Percentiles rank a stretch among this genome's conserved stretches.
These are phyloP conservation scores for Choricystis sp. DNA, from an alignment of 139 green algal genomes.

Conservation along the genomic window DNA sequence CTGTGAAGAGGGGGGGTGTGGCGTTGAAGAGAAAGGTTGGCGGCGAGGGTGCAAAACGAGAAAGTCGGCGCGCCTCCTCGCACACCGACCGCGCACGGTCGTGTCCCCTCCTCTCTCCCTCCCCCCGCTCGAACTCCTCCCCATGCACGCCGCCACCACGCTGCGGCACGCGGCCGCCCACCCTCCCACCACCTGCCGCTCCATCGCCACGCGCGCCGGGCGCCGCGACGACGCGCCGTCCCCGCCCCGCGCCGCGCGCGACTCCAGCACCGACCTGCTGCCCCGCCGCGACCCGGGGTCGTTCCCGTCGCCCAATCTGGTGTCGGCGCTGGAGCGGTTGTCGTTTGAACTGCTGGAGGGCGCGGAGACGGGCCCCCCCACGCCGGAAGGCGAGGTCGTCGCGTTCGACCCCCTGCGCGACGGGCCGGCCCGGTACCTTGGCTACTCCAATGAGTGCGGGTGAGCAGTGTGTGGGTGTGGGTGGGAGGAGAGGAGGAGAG, in stretches of 20 bases:
- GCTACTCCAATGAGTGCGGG: constrained; percentile 59
- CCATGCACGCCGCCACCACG: too few species aligned
- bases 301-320: background rate
- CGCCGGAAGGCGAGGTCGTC: background rate
- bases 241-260: too few species aligned
- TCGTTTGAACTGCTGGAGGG: background rate
- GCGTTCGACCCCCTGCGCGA: constrained; percentile 48
- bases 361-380: background rate
- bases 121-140: too few species aligned
- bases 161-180: too few species aligned
- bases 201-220: too few species aligned
- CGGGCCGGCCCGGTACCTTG: constrained; percentile 48
- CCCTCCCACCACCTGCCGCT: too few species aligned
- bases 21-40: too few species aligned
- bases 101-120: too few species aligned
- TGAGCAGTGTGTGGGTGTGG: constrained; percentile 2
- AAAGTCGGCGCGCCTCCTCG: background rate
- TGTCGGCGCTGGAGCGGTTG: background rate
- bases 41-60: background rate
- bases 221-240: too few species aligned
- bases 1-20: too few species aligned
- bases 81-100: background rate
- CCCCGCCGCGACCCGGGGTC: background rate
- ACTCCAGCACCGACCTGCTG: background rate
- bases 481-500: background rate